Evolutionary conservation across 768 basidiomycete genomes (phyloP).

Genomic region (Termitomyces sp.): DNA sequence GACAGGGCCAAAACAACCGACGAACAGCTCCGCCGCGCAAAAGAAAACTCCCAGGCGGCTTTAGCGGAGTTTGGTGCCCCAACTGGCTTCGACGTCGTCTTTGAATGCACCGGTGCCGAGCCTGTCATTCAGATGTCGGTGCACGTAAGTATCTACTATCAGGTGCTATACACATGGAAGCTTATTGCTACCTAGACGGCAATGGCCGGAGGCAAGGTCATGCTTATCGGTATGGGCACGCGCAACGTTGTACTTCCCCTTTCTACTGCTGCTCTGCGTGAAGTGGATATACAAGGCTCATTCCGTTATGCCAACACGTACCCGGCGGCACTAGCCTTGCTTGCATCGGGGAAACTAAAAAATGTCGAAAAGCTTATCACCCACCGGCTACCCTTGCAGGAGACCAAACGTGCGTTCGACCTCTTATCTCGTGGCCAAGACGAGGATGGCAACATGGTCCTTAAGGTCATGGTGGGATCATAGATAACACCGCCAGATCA

Average conservation of each 20-base stretch:
- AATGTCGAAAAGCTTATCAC: constrained; percentile 74
- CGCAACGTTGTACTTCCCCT: constrained; percentile 79
- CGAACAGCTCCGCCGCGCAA: constrained; percentile 56
- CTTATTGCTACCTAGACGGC: constrained; percentile 52
- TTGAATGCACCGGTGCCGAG: constrained; percentile 95
- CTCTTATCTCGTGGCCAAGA: constrained; percentile 74
- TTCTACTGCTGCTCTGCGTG: constrained; percentile 75
- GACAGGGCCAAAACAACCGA: constrained; percentile 48
- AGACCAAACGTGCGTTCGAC: constrained; percentile 76
- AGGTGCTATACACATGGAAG: constrained; percentile 1
- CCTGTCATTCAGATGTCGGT: constrained; percentile 88
- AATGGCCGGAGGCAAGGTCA: constrained; percentile 79
- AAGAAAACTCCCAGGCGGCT: constrained; percentile 46
- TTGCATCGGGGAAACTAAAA: constrained; percentile 60
- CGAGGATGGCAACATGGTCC: constrained; percentile 72
- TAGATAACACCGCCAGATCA: constrained; percentile 6
- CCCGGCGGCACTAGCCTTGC: constrained; percentile 74
- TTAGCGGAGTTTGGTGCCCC: constrained; percentile 52
- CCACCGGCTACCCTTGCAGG: constrained; percentile 63
- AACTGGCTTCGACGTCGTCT: constrained; percentile 88
- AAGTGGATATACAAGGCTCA: constrained; percentile 89
- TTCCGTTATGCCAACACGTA: constrained; percentile 93
- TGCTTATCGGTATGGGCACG: constrained; percentile 95
- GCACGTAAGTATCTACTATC: constrained; percentile 54
- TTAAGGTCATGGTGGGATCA: constrained; percentile 81